Evolutionary conservation across 495 filamentous ascomycete genomes (phyloP).

Genomic region (Xylaria palmicola): DNA sequence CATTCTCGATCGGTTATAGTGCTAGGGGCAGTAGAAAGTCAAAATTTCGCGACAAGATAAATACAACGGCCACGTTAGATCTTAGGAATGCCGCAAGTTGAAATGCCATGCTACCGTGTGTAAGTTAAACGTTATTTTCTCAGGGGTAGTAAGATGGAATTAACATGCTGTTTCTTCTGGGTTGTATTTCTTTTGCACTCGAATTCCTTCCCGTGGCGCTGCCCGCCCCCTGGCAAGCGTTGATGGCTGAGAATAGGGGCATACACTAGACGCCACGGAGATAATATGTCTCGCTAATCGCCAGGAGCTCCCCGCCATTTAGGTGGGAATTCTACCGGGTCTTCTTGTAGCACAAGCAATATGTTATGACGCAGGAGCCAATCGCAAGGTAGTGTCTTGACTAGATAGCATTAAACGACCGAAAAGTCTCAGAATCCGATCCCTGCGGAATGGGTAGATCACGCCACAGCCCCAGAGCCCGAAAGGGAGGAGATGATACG

Average conservation of each 20-base stretch:
- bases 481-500: no score
- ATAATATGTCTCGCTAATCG: slow-evolving; percentile 1
- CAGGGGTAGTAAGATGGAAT: no score
- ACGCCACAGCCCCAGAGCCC: slow-evolving; percentile 9
- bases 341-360: background rate
- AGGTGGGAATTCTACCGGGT: background rate
- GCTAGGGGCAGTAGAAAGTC: background rate
- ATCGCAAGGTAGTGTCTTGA: background rate
- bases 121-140: no score
- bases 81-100: no score
- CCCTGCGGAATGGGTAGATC: background rate
- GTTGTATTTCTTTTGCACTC: background rate
- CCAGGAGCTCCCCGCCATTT: background rate
- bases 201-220: background rate
- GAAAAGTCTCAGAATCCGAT: background rate
- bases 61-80: no score
- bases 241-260: background rate
- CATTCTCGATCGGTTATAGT: background rate
- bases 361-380: background rate
- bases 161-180: no score
- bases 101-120: no score
- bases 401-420: slow-evolving; percentile 1
- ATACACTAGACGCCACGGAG: background rate
- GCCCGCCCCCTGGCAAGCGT: background rate
- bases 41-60: no score